Evolutionary conservation across 1,284 basidiomycete species (phyloP).

Genomic region (Polyporus tsugae): DNA sequence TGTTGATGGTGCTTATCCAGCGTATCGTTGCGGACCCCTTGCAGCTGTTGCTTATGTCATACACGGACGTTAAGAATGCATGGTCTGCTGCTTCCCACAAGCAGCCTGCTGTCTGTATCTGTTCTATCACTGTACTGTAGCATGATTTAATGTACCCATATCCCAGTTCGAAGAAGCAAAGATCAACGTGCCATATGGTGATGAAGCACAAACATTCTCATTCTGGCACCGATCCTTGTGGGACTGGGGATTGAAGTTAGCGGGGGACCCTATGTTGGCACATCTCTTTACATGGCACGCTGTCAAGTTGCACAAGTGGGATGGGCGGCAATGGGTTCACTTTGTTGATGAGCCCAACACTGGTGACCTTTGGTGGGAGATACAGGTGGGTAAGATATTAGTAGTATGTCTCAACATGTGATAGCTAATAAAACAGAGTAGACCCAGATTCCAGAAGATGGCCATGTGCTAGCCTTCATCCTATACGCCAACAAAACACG

Average conservation of each 20-base stretch:
- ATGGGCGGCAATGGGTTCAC: background rate
- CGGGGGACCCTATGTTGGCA: background rate
- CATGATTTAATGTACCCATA: background rate
- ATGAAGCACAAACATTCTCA: background rate
- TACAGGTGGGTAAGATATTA: too few relatives aligned
- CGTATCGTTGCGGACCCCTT: background rate
- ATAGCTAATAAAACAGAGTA: too few relatives aligned
- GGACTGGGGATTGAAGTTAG: background rate
- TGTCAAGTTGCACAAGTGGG: background rate
- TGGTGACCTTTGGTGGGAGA: too few relatives aligned
- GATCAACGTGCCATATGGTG: background rate
- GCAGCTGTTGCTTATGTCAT: background rate
- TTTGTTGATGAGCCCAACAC: too few relatives aligned
- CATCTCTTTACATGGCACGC: background rate
- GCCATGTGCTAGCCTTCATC: too few relatives aligned
- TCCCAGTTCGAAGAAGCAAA: background rate
- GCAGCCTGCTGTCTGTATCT: background rate
- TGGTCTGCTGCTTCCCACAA: background rate
- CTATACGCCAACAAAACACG: too few relatives aligned
- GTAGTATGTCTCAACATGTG: too few relatives aligned
- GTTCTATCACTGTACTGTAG: background rate
- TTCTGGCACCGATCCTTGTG: background rate
- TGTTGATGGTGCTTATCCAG: background rate
- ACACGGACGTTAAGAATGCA: background rate
- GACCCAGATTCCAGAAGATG: too few relatives aligned